Evolutionary conservation across 495 filamentous ascomycete genomes (phyloP), one percentile per base, ranked within the genome.

Genomic region (Aspergillus leporis): DNA sequence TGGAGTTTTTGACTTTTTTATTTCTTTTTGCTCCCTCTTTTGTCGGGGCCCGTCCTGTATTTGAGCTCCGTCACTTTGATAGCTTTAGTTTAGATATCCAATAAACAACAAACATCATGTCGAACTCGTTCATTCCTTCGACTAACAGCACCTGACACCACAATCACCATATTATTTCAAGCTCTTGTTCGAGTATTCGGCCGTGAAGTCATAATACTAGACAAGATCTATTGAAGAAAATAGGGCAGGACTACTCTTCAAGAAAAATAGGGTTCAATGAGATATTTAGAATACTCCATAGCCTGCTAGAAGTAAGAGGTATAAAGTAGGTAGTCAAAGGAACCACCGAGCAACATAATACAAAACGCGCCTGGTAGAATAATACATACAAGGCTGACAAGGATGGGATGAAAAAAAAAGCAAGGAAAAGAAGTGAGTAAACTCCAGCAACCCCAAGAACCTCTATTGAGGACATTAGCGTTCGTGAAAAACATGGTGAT

Each of bases 1-100:
- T 54, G 57, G 57, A 53, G 61, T 63, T 54, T 59, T 57, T 46
- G 25, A 47, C 30, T 36, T 51, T 53, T 46, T 55, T 58, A 61
- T 60, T 36, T 62, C 28, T 59, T 60, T 59, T 25, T 56, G 4
- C 16, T 21, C 2, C 43, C 19, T 9, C 4, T n/a, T n/a, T 47
- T n/a, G 21, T 23, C 16, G 19, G 8, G 43, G 19, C 25, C 43
- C 19, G 43, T 22, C 43, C 10, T 41, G 38, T 1, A n/a, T 41
- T 47, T 21, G 21, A 47, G 21, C 43, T 47, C 10, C 23, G 23
- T 6, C 7, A 40, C 36, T 34, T 56, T 43, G 30, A 32, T 55
- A 55, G 53, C 41, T 55, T 40, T 31, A 55, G 53, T 45, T 14
- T 60, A 61, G 59, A 62, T 45, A 59, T 59, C 51, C 57, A 56